Percentiles rank a stretch among this genome's conserved stretches.
Conservation (phyloP, 805 yeast species). For the Kodamaea kaohsiungensis region DNA sequence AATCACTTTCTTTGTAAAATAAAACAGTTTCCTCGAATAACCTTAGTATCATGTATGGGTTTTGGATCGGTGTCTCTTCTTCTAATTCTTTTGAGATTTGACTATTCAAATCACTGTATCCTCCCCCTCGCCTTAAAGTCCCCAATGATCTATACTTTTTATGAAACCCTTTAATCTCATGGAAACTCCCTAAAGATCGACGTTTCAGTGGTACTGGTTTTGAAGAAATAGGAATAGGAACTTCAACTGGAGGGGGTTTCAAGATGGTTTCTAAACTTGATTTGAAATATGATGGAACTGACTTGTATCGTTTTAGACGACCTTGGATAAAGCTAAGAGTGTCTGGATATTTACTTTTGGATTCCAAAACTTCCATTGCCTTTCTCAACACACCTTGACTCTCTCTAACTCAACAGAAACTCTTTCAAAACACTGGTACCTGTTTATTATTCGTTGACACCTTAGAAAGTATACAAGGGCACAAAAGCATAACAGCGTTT, state of each 20-base stretch:
- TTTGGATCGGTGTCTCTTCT: not conserved
- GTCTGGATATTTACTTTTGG: not conserved
- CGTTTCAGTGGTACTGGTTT: not conserved
- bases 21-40: slow-evolving; percentile 4
- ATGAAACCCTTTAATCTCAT: not conserved
- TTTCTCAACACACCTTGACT: too few species aligned
- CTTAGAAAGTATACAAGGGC: not conserved
- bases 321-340: not conserved
- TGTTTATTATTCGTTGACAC: not conserved
- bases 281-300: not conserved
- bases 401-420: not conserved
- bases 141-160: not conserved
- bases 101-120: not conserved
- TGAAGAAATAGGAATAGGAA: not conserved
- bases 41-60: not conserved
- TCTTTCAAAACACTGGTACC: not conserved
- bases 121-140: not conserved
- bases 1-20: slow-evolving; percentile 4
- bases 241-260: not conserved
- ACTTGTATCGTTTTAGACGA: not conserved
- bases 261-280: not conserved
- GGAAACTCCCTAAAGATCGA: not conserved
- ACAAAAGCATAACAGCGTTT: not conserved
- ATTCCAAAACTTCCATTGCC: not conserved
- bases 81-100: not conserved